Evolutionary conservation across 2,329 filamentous ascomycete species (phyloP).

Genomic region (Cladobotryum protrusum): DNA sequence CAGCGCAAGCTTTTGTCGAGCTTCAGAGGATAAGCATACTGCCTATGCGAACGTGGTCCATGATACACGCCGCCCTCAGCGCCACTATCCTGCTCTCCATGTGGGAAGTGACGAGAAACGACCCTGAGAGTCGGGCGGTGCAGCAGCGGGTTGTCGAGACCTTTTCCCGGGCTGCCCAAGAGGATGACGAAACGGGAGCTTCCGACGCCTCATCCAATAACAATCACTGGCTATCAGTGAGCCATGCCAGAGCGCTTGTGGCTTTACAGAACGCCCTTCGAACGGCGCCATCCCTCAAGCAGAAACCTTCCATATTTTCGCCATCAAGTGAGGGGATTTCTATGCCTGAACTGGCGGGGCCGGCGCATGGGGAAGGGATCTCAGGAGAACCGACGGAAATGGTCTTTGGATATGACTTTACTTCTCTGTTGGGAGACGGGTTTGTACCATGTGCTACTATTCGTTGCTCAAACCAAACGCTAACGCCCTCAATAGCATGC

Average conservation of each 20-base stretch:
- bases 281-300: neutral
- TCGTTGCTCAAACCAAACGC: no score
- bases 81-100: slow-evolving; percentile 7
- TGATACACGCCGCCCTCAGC: slow-evolving; percentile 4
- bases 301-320: neutral
- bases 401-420: no score
- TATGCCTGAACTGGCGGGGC: no score
- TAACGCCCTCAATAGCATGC: neutral
- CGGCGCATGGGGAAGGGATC: no score
- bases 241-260: slow-evolving; percentile 2
- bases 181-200: slow-evolving; percentile 3
- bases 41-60: slow-evolving; percentile 9
- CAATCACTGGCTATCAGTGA: slow-evolving; percentile 7
- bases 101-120: slow-evolving; percentile 7
- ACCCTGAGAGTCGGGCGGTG: slow-evolving; percentile 6
- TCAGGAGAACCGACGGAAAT: no score
- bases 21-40: slow-evolving; percentile 6
- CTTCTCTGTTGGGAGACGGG: no score
- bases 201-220: neutral
- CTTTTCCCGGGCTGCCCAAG: slow-evolving; percentile 7
- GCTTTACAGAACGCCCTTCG: slow-evolving; percentile 5
- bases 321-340: no score
- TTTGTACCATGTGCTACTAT: neutral
- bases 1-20: slow-evolving; percentile 4
- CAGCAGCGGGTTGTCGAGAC: slow-evolving; percentile 6